Percentiles rank a stretch among this genome's conserved stretches.
These are phyloP conservation scores for Rhodosporidiobolus sp. DNA, from an alignment of 768 basidiomycete species.

Conservation along the genomic window DNA sequence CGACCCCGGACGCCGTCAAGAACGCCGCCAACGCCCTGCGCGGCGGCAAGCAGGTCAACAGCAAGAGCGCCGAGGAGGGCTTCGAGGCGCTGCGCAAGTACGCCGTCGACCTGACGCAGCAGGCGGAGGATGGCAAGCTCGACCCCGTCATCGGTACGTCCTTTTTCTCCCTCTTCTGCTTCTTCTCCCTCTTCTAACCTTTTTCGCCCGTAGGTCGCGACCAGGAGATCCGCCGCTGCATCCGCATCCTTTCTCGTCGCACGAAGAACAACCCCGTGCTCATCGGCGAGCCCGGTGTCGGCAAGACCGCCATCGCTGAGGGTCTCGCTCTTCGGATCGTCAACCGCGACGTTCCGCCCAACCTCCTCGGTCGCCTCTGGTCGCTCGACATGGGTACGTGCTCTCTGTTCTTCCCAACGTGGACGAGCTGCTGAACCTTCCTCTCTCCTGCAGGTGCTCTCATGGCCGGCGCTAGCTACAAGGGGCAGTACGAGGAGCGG, in stretches of 20 bases:
- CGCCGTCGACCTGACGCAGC: conserved; percentile 49
- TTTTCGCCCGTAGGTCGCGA: conserved; percentile 43
- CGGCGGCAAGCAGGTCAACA: conserved; percentile 80
- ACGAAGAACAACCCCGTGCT: conserved; percentile 95
- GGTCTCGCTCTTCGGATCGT: conserved; percentile 93
- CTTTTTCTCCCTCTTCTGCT: neutral
- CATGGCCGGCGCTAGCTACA: conserved; percentile 69
- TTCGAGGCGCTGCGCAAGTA: conserved; percentile 81
- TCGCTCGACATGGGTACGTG: conserved; percentile 78
- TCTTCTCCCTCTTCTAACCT: too few species aligned
- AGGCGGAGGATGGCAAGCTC: conserved; percentile 48
- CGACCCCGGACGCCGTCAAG: conserved; percentile 65
- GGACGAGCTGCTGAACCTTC: too few species aligned
- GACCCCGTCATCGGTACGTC: conserved; percentile 50
- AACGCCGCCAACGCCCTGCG: conserved; percentile 74
- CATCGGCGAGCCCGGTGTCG: conserved; percentile 85
- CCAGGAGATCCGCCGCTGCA: conserved; percentile 41
- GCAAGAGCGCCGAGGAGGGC: conserved; percentile 79
- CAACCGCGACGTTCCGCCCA: conserved; percentile 82
- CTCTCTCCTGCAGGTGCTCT: conserved; percentile 55
- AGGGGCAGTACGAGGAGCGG: conserved; percentile 94
- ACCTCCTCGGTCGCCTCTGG: conserved; percentile 68
- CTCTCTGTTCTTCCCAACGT: too few species aligned
- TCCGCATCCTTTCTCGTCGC: conserved; percentile 50
- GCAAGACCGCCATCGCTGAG: conserved; percentile 93